Evolutionary conservation across 805 yeast species (phyloP), one percentile per base, ranked within the genome.

Genomic region (Myxozyma neglecta): DNA sequence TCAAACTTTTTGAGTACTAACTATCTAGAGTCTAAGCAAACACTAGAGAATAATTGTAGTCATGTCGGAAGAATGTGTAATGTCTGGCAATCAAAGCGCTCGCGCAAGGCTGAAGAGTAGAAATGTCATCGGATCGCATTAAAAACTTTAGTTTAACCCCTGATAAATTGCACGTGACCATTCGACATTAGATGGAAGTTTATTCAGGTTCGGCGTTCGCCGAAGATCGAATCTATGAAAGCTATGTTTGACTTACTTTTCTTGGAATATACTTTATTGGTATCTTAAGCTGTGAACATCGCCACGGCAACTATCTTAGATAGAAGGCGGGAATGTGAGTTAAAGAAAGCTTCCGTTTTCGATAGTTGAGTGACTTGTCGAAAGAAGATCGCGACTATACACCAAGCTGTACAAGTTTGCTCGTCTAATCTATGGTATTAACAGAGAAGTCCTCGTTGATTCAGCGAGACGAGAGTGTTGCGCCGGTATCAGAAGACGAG

Each of bases 361-460:
- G 29, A 24, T 24, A 24, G 29, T 24, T 24, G 29, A 24, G 29
- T 40, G 44, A 40, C 44, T 1, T 10, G 13, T 40, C 44, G 8
- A 24, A 24, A 24, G 13, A 18, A 11, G 10, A 16, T 46, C 50
- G n/a, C 37, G 32, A 34, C 50, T 46, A 13, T 10, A 8, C 36
- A 29, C 24, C 35, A 29, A 16, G 3, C 11, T 40, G 8, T 6
- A 46, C 50, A 46, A 16, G 16, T 46, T 29, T 20, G n/a, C 40
- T 16, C 20, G 8, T n/a, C 39, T 52, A 46, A 46, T 40, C 56
- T 40, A 52, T 52, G 56, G 37, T 43, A 52, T 32, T 13, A 40
- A 24, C 56, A 24, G 56, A 52, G 24, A 53, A 53, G 49, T 29
- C 56, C 3, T 24, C 56, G 10, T 44, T 53, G 35, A 10, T 53